These are phyloP conservation scores for Pinguiococcus pyrenoidosus DNA, from an alignment of 108 stramenopile genomes.

Conservation along the genomic window DNA sequence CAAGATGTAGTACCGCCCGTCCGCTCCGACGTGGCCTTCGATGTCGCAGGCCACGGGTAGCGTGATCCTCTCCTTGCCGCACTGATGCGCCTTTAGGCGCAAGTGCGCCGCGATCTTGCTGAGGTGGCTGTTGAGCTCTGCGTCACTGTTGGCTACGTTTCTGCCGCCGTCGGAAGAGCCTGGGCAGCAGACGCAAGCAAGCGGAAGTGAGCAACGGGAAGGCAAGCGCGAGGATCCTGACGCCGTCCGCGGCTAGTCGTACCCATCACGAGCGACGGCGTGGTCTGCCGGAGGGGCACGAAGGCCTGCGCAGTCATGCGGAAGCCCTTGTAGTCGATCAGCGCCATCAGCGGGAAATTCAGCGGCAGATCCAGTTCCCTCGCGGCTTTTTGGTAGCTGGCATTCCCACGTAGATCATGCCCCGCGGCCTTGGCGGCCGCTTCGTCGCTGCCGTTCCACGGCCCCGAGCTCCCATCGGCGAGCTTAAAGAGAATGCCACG, in stretches of 20 bases:
- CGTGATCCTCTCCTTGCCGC: constrained; percentile 1
- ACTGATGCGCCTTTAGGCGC: neutral
- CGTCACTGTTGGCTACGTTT: no score
- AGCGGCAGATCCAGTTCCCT: no score
- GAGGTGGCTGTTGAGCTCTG: no score
- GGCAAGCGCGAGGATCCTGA: no score
- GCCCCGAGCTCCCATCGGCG: neutral
- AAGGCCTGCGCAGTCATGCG: constrained; percentile 20
- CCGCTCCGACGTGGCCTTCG: constrained; percentile 5
- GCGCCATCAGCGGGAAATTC: constrained; percentile 10
- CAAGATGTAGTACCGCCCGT: constrained; percentile 1
- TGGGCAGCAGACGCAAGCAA: no score
- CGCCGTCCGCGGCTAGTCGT: no score
- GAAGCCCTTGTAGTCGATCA: constrained; percentile 31
- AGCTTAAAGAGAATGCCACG: neutral
- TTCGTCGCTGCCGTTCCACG: neutral
- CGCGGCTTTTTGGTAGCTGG: no score
- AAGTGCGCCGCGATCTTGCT: no score
- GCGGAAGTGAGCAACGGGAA: no score
- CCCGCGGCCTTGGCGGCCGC: neutral
- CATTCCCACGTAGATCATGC: constrained; percentile 18
- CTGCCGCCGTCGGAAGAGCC: no score
- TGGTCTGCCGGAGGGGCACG: neutral
- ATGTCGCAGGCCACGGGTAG: constrained; percentile 11
- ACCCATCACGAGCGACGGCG: no score